phyloP scores from a whole-genome alignment of 148 eudicot species.

The Beta vulgaris region DNA sequence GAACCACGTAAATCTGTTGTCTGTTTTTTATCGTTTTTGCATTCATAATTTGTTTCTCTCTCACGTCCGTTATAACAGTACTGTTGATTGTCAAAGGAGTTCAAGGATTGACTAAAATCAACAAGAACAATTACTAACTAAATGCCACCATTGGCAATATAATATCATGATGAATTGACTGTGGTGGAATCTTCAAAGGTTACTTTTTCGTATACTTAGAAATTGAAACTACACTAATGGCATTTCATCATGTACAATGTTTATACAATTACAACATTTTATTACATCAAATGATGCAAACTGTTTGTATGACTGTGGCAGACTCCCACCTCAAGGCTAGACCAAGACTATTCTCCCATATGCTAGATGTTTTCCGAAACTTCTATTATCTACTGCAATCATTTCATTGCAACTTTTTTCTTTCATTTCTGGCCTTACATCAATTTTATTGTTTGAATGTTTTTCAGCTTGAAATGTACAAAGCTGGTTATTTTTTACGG shows the following conservation, averaged over 20 bases:
- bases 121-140: background rate
- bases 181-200: background rate
- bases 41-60: too few species aligned
- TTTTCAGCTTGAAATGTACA: slow-evolving; percentile 72
- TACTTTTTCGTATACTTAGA: too few species aligned
- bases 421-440: background rate
- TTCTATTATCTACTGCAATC: background rate
- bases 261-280: background rate
- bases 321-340: background rate
- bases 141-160: background rate
- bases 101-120: background rate
- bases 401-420: background rate
- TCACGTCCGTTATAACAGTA: too few species aligned
- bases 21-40: too few species aligned
- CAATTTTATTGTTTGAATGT: background rate
- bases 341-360: background rate
- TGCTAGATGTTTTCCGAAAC: background rate
- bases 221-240: background rate
- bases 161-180: background rate
- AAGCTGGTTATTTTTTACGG: slow-evolving; percentile 56
- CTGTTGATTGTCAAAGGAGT: background rate
- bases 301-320: background rate
- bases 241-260: background rate
- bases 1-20: too few species aligned
- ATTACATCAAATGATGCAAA: background rate